phyloP scores from a whole-genome alignment of 345 rosid genomes.

The Hirschfeldia incana region DNA sequence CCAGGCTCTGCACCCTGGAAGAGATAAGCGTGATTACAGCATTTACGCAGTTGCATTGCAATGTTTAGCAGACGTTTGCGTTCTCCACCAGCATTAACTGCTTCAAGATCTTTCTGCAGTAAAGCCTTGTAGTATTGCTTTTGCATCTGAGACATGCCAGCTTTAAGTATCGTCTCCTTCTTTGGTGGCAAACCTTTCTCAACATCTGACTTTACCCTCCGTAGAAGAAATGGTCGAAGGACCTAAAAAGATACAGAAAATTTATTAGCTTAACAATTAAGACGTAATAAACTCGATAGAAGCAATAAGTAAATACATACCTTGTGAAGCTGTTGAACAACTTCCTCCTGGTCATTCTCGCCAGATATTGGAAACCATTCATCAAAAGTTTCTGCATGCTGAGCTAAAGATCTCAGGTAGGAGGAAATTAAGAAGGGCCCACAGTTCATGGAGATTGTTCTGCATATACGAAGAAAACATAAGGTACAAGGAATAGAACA shows the following conservation, averaged over 20 bases:
- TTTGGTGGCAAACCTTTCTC: slow-evolving; percentile 99
- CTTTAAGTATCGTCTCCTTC: slow-evolving; percentile 97
- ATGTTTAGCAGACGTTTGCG: slow-evolving; percentile 95
- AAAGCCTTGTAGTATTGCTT: slow-evolving; percentile 88
- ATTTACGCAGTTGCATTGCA: slow-evolving; percentile 98
- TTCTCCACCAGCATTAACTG: slow-evolving; percentile 99
- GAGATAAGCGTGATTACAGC: slow-evolving; percentile 98
- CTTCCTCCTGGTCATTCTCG: slow-evolving; percentile 99
- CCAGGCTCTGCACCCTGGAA: slow-evolving; percentile 99
- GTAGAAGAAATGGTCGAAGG: slow-evolving; percentile 97
- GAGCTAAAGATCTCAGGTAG: slow-evolving; percentile 98
- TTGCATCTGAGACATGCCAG: slow-evolving; percentile 99
- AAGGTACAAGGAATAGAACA: neutral
- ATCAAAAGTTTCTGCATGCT: slow-evolving; percentile 98
- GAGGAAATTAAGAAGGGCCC: slow-evolving; percentile 97
- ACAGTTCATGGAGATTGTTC: slow-evolving; percentile 99
- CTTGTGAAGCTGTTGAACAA: slow-evolving; percentile 99
- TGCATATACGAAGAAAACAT: slow-evolving; percentile 45
- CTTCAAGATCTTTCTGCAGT: slow-evolving; percentile 98
- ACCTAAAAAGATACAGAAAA: slow-evolving; percentile 48
- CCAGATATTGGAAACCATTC: slow-evolving; percentile 99
- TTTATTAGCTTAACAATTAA: slow-evolving; percentile 2
- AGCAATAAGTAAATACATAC: slow-evolving; percentile 42
- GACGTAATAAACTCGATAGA: neutral
- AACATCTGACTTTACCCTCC: slow-evolving; percentile 95